Evolutionary conservation across 192 early-diverging fungal genomes (phyloP).

Genomic region (Backusella tarrabulga): DNA sequence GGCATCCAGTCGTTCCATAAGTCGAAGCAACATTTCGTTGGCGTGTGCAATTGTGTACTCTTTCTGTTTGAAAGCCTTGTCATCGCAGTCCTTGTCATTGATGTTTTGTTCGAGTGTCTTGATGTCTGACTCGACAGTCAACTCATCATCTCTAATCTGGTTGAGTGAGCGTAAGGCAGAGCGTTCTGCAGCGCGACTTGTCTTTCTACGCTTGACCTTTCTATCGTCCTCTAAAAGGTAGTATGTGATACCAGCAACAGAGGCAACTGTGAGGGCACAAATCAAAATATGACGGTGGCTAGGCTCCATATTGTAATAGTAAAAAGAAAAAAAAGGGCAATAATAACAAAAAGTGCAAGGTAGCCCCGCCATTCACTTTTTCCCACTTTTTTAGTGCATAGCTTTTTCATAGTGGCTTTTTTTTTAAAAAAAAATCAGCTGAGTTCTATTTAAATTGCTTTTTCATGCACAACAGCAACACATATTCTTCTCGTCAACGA

Average conservation of each 20-base stretch:
- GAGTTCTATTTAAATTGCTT: background rate
- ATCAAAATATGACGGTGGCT: background rate
- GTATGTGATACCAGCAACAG: background rate
- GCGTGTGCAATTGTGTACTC: background rate
- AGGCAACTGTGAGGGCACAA: background rate
- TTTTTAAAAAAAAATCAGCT: background rate
- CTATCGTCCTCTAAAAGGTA: constrained; percentile 10
- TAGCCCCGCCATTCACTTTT: background rate
- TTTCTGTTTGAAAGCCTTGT: background rate
- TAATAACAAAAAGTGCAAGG: background rate
- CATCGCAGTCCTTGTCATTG: background rate
- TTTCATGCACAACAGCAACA: background rate
- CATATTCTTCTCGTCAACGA: too few relatives aligned
- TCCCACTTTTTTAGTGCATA: background rate
- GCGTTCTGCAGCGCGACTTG: background rate
- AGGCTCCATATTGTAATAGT: background rate
- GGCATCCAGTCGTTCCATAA: constrained; percentile 10
- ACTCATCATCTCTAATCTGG: background rate
- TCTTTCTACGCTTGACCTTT: constrained; percentile 11
- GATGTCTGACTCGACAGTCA: background rate
- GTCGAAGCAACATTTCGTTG: constrained; percentile 1
- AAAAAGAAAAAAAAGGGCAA: background rate
- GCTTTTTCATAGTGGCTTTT: background rate
- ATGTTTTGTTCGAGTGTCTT: background rate
- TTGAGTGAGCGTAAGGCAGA: background rate